phyloP scores from a whole-genome alignment of 2,329 filamentous ascomycete species.

The Neonectria magnoliae region DNA sequence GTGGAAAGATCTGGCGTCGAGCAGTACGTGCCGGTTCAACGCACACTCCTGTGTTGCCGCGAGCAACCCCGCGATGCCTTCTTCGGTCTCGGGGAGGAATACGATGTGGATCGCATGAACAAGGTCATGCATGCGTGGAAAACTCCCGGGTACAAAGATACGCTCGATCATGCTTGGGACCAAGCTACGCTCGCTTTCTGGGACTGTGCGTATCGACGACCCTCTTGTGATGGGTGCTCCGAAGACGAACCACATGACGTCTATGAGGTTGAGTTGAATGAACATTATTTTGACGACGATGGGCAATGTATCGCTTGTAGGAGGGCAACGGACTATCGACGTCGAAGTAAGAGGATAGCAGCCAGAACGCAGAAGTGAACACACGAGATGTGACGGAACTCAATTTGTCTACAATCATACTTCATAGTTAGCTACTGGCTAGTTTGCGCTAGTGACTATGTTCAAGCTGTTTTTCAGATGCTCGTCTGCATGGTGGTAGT shows the following conservation, averaged over 20 bases:
- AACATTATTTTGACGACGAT: slow-evolving; percentile 31
- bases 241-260: slow-evolving; percentile 4
- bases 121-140: neutral
- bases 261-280: slow-evolving; percentile 22
- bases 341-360: slow-evolving; percentile 22
- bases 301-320: slow-evolving; percentile 29
- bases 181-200: neutral
- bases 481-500: too few species aligned
- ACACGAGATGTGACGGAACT: neutral
- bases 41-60: slow-evolving; percentile 14
- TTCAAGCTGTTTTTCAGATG: too few species aligned
- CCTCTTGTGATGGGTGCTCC: slow-evolving; percentile 10
- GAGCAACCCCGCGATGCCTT: neutral
- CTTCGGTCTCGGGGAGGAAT: neutral
- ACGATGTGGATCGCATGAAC: neutral
- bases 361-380: neutral
- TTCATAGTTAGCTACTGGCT: too few species aligned
- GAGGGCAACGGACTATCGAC: slow-evolving; percentile 12
- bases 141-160: neutral
- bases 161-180: neutral
- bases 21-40: neutral
- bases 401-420: neutral
- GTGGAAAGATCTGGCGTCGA: slow-evolving; percentile 8
- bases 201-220: slow-evolving; percentile 19
- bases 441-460: too few species aligned